Evolutionary conservation across 1,284 basidiomycete species (phyloP).

Genomic region (Cutaneotrichosporon sp.): DNA sequence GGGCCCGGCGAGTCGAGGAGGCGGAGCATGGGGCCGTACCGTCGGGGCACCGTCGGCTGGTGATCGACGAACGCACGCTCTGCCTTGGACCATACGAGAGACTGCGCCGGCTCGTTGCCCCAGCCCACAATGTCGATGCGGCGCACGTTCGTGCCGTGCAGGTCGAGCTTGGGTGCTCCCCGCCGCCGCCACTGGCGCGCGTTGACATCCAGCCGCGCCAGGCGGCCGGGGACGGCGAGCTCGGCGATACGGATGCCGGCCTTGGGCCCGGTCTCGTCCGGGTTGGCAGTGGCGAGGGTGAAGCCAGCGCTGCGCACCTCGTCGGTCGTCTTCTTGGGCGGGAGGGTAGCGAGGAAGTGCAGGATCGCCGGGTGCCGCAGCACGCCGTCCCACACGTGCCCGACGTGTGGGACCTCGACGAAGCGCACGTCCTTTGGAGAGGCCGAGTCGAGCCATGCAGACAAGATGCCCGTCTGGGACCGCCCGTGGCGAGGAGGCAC

Average conservation of each 20-base stretch:
- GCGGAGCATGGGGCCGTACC: slow-evolving; percentile 63
- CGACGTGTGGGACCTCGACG: slow-evolving; percentile 46
- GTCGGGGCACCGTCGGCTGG: slow-evolving; percentile 34
- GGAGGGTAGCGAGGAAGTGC: slow-evolving; percentile 35
- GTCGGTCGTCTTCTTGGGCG: slow-evolving; percentile 22
- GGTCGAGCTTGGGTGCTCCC: slow-evolving; percentile 17
- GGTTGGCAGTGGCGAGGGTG: slow-evolving; percentile 53
- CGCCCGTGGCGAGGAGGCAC: slow-evolving; percentile 49
- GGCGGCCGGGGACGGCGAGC: slow-evolving; percentile 48
- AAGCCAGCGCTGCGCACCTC: slow-evolving; percentile 38
- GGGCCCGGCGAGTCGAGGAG: slow-evolving; percentile 62
- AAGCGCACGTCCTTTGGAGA: slow-evolving; percentile 18
- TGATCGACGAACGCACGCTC: not conserved
- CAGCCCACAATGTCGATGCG: slow-evolving; percentile 29
- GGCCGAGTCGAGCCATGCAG: slow-evolving; percentile 26
- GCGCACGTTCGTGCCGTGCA: slow-evolving; percentile 39
- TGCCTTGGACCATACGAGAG: slow-evolving; percentile 1
- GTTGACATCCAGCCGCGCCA: slow-evolving; percentile 46
- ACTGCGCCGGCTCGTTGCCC: not conserved
- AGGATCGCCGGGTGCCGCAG: slow-evolving; percentile 42
- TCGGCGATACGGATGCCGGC: slow-evolving; percentile 52
- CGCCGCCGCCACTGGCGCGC: slow-evolving; percentile 35
- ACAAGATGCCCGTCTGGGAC: slow-evolving; percentile 32
- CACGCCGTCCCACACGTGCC: slow-evolving; percentile 55
- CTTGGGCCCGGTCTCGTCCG: slow-evolving; percentile 50